These are phyloP conservation scores for Taiozyma sp. DNA, from an alignment of 1,139 yeast species.

Conservation along the genomic window DNA sequence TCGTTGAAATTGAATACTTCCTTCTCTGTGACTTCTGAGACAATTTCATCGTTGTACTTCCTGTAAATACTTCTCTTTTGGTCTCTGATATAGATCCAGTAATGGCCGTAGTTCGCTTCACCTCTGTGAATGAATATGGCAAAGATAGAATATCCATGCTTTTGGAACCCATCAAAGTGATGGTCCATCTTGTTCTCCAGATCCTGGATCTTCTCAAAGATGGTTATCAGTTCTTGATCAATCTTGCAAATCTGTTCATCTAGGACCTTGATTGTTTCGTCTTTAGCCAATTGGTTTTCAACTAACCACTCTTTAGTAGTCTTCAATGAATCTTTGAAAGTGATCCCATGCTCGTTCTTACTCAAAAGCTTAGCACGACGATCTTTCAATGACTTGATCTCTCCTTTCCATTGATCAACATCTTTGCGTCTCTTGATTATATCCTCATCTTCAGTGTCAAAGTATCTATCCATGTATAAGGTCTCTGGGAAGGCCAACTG, in stretches of 20 bases:
- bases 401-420: conserved; percentile 60
- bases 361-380: conserved; percentile 39
- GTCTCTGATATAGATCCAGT: conserved; percentile 91
- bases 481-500: conserved; percentile 78
- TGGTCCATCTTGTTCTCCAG: conserved; percentile 45
- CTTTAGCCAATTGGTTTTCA: conserved; percentile 27
- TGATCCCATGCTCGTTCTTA: conserved; percentile 41
- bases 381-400: conserved; percentile 40
- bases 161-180: conserved; percentile 57
- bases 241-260: conserved; percentile 31
- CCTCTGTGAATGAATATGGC: conserved; percentile 95
- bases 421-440: conserved; percentile 49
- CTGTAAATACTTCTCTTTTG: conserved; percentile 63
- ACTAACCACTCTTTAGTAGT: conserved; percentile 56
- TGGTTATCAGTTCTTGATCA: conserved; percentile 32
- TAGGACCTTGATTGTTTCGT: conserved; percentile 30
- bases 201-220: conserved; percentile 35
- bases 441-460: conserved; percentile 63
- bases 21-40: conserved; percentile 67
- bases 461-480: conserved; percentile 84
- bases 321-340: conserved; percentile 47
- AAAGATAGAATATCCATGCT: conserved; percentile 75
- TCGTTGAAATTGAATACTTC: conserved; percentile 72
- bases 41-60: conserved; percentile 89
- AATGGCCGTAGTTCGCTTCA: conserved; percentile 94